Evolutionary conservation across 257 asterid species (phyloP).

Genomic region (Scutellaria baicalensis): DNA sequence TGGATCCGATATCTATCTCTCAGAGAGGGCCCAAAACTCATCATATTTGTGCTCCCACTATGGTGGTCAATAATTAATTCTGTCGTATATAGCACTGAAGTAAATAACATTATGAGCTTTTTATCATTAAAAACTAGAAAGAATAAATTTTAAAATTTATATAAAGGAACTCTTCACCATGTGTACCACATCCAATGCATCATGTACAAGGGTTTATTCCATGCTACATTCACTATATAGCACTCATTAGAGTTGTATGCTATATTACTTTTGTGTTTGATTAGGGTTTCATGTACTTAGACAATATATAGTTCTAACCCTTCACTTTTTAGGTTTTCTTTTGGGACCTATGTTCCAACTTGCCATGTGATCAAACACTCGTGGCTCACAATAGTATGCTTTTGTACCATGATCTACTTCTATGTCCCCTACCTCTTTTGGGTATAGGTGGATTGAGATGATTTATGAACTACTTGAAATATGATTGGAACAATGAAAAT

Average conservation of each 20-base stretch:
- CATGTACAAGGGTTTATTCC: background rate
- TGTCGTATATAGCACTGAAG: background rate
- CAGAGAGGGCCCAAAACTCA: background rate
- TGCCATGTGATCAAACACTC: constrained; percentile 20
- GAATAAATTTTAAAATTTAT: background rate
- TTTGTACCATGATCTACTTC: constrained; percentile 2
- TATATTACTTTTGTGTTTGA: too few relatives aligned
- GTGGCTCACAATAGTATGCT: background rate
- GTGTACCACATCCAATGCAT: background rate
- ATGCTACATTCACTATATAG: too few relatives aligned
- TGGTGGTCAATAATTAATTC: background rate
- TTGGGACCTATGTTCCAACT: background rate
- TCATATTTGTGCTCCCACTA: background rate
- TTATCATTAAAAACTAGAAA: background rate
- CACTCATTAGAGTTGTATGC: too few relatives aligned
- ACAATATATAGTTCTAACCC: background rate
- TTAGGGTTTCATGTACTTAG: constrained; percentile 8
- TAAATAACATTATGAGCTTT: background rate
- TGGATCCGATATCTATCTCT: background rate
- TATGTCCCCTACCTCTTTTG: background rate
- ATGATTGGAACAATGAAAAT: too few relatives aligned
- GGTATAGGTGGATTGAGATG: too few relatives aligned
- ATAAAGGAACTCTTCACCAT: background rate
- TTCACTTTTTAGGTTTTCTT: background rate
- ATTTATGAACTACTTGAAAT: too few relatives aligned